phyloP scores from a whole-genome alignment of 1,284 basidiomycete species.

The Pyrrhoderma lamaoense region DNA sequence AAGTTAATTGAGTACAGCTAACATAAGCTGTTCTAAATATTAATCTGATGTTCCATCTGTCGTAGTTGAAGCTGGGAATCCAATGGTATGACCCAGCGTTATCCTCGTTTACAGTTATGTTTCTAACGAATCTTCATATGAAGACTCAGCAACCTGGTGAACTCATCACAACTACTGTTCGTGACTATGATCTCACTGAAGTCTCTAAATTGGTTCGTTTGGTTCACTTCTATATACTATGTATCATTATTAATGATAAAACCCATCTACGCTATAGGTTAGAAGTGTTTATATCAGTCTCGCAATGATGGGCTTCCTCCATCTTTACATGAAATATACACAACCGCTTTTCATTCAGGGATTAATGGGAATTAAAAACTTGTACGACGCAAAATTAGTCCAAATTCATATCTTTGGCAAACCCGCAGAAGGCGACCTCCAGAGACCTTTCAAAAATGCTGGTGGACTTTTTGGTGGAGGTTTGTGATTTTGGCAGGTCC shows the following conservation, averaged over 20 bases:
- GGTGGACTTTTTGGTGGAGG: constrained; percentile 61
- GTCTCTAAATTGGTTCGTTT: constrained; percentile 74
- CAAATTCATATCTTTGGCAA: constrained; percentile 73
- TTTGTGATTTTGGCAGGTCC: constrained; percentile 23
- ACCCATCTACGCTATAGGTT: constrained; percentile 33
- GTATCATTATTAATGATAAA: not conserved
- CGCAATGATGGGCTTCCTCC: constrained; percentile 86
- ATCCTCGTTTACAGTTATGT: not conserved
- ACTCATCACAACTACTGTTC: constrained; percentile 86
- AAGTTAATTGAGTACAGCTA: constrained; percentile 24
- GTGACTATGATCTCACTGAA: constrained; percentile 90
- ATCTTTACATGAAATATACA: constrained; percentile 83
- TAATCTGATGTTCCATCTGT: constrained; percentile 6
- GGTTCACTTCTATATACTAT: not conserved
- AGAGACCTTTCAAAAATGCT: constrained; percentile 85
- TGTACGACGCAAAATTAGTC: constrained; percentile 81
- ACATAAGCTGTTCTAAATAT: not conserved
- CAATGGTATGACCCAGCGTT: constrained; percentile 42
- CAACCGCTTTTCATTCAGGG: constrained; percentile 90
- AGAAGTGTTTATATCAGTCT: constrained; percentile 73
- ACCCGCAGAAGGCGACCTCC: constrained; percentile 78
- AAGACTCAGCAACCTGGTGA: constrained; percentile 51
- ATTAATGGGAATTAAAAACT: constrained; percentile 82
- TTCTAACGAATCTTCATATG: constrained; percentile 5
- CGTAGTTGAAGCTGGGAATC: constrained; percentile 51